Base-by-base conservation (phyloP, 2,329 filamentous ascomycete genomes). In the Cordyceps farinosa region DNA sequence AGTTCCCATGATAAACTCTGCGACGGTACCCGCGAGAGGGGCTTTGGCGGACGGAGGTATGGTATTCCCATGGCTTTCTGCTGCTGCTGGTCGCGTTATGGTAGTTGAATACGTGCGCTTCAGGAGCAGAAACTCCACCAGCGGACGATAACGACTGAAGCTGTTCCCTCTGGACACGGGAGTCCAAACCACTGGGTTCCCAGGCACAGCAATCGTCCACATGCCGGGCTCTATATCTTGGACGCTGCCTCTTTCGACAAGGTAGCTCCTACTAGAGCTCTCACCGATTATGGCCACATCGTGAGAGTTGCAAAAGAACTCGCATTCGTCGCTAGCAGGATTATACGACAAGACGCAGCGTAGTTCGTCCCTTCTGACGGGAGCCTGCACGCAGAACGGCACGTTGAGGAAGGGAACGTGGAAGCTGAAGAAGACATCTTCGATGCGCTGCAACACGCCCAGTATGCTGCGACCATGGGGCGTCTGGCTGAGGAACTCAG, bases 1-100 rank as follows among this genome's bases (percentile, higher is more conserved):
- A 13, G 59, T 15, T 22, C 40, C 51, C 59, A 54, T 55, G 59
- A 61, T n/a, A 32, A 61, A 61, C 32, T 61, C 59, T 27, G 51
- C 30, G 8, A 55, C 42, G 13, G 30, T 42, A 6, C 34, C n/a
- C 3, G 38, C 32, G 22, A 22, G 29, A 7, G 29, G 47, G 2
- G 45, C 48, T 27, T 42, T 42, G 13, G 52, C 10, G 7, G 52
- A 32, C 36, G 48, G 38, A 40, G 11, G 17, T 6, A 1, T 30
- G 15, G 50, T 2, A 27, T 6, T 11, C 9, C 7, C 8, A 7
- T n/a, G 29, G 5, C 2, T 11, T 40, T 30, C 34, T 45, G 36
- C 22, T 30, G 29, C 40, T 10, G 22, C n/a, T 44, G 42, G 30
- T 15, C 22, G 40, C 40, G 38, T 32, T 13, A 54, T 13, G 3